These are phyloP conservation scores for Basipetospora chlamydospora DNA, from an alignment of 2,329 filamentous ascomycete species.

Conservation along the genomic window DNA sequence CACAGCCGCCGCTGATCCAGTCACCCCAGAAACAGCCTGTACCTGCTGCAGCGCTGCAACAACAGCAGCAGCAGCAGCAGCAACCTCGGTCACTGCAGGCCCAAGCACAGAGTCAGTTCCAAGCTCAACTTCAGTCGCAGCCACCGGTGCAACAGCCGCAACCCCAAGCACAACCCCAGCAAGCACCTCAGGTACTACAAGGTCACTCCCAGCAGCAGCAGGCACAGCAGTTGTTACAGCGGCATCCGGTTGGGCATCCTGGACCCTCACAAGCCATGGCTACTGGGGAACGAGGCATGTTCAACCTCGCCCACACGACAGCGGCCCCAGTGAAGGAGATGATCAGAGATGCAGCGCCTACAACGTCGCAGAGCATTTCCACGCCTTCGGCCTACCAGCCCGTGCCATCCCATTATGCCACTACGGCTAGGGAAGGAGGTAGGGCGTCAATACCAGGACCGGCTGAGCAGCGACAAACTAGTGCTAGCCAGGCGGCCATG, in stretches of 20 bases:
- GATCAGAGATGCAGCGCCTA: too few species aligned
- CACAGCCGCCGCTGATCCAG: neutral
- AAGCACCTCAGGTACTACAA: neutral
- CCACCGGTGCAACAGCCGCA: conserved; percentile 6
- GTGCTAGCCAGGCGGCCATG: neutral
- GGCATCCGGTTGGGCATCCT: conserved; percentile 22
- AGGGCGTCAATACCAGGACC: too few species aligned
- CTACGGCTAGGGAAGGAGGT: too few species aligned
- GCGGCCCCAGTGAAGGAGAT: too few species aligned
- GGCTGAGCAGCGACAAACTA: too few species aligned
- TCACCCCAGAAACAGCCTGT: neutral
- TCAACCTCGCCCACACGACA: too few species aligned
- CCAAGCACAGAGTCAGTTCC: conserved; percentile 5
- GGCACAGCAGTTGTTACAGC: conserved; percentile 18
- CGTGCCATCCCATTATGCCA: neutral
- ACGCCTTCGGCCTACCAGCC: neutral
- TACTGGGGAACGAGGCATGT: too few species aligned
- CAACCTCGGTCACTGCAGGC: conserved; percentile 8
- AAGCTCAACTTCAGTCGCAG: conserved; percentile 7
- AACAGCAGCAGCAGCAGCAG: conserved; percentile 9
- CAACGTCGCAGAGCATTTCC: too few species aligned
- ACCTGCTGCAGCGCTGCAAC: conserved; percentile 1
- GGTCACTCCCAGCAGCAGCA: conserved; percentile 10
- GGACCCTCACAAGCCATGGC: conserved; percentile 29
- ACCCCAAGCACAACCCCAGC: conserved; percentile 1